Evolutionary conservation across 805 yeast genomes (phyloP).

Genomic region (Cyberlindnera veronae): DNA sequence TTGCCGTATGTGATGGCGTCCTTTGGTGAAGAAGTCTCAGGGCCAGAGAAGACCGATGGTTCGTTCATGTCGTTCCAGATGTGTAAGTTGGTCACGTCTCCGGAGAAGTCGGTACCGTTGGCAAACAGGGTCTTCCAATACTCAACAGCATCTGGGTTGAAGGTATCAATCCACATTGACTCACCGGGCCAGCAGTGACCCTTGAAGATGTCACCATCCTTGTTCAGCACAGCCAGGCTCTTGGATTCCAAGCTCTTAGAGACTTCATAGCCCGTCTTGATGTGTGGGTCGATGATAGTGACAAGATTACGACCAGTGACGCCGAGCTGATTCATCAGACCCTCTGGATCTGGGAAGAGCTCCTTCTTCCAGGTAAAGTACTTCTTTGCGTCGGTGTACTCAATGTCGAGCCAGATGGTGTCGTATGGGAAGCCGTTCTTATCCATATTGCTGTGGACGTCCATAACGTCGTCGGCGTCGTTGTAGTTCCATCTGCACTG

Average conservation of each 20-base stretch:
- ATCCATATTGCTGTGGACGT: constrained; percentile 68
- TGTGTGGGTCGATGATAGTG: constrained; percentile 87
- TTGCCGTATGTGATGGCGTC: constrained; percentile 74
- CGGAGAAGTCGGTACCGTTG: constrained; percentile 44
- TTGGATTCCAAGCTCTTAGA: constrained; percentile 48
- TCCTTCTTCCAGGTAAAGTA: constrained; percentile 88
- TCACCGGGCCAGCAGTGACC: constrained; percentile 99
- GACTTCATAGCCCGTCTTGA: constrained; percentile 66
- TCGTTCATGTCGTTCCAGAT: constrained; percentile 99
- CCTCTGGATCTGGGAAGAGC: constrained; percentile 68
- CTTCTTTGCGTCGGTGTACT: constrained; percentile 80
- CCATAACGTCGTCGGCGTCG: constrained; percentile 80
- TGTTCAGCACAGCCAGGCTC: constrained; percentile 44
- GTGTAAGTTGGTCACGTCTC: constrained; percentile 59
- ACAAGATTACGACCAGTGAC: constrained; percentile 77
- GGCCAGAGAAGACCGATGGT: constrained; percentile 92
- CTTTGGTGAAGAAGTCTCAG: constrained; percentile 87
- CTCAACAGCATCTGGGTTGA: constrained; percentile 56
- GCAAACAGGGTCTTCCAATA: constrained; percentile 59
- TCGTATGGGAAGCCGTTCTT: constrained; percentile 76
- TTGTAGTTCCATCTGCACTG: constrained; percentile 98
- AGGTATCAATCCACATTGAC: constrained; percentile 87
- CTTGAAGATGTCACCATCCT: constrained; percentile 47
- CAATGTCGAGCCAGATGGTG: constrained; percentile 92
- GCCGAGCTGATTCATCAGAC: constrained; percentile 63